Evolutionary conservation across 2,329 filamentous ascomycete species (phyloP).

Genomic region (Alternaria sp.): DNA sequence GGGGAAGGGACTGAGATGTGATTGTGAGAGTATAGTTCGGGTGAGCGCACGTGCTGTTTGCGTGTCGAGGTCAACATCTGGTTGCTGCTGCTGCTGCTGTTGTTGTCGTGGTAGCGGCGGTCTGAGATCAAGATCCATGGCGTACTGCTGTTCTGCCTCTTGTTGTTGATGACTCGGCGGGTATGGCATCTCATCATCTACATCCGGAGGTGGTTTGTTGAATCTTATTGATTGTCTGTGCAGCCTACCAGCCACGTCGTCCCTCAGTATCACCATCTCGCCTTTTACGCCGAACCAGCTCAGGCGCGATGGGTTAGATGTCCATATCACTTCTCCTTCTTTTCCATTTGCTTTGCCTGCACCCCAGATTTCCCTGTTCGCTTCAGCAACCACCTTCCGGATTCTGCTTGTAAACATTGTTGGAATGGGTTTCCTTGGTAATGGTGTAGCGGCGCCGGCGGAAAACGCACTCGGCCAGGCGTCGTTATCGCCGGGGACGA

Average conservation of each 20-base stretch:
- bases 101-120: slow-evolving; percentile 18
- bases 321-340: slow-evolving; percentile 82
- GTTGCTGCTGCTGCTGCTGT: slow-evolving; percentile 17
- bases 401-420: slow-evolving; percentile 90
- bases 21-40: slow-evolving; percentile 91
- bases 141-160: slow-evolving; percentile 27
- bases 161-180: slow-evolving; percentile 22
- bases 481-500: slow-evolving; percentile 96
- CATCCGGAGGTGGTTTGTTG: slow-evolving; percentile 58
- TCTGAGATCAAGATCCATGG: slow-evolving; percentile 59
- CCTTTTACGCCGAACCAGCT: slow-evolving; percentile 86
- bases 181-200: slow-evolving; percentile 40
- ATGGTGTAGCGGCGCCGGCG: slow-evolving; percentile 73
- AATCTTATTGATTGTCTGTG: slow-evolving; percentile 79
- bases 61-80: slow-evolving; percentile 42
- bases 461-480: slow-evolving; percentile 92
- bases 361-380: slow-evolving; percentile 73
- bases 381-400: slow-evolving; percentile 78
- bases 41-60: slow-evolving; percentile 77
- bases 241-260: slow-evolving; percentile 83
- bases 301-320: slow-evolving; percentile 83
- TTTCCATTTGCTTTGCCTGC: slow-evolving; percentile 53
- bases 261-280: slow-evolving; percentile 85
- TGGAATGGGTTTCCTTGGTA: slow-evolving; percentile 77
- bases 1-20: slow-evolving; percentile 85